Conservation (phyloP, 495 filamentous ascomycete species). For the Trichocladium antarcticum region DNA sequence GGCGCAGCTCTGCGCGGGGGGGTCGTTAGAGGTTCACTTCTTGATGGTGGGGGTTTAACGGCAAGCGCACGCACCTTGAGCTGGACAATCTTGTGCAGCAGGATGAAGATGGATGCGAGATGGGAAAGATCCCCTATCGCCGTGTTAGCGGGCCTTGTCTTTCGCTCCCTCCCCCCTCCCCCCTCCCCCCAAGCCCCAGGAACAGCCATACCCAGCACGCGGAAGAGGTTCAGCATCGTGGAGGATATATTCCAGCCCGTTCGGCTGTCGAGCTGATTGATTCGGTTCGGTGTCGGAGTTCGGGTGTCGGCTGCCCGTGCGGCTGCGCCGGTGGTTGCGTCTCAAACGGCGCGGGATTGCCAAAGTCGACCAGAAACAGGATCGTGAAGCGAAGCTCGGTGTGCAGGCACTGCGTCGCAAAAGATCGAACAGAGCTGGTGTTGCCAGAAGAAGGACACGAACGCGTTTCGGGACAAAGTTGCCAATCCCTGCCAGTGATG, state of each 20-base stretch:
- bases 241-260: background rate
- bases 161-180: background rate
- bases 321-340: background rate
- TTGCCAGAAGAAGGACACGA: conserved; percentile 31
- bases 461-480: conserved; percentile 22
- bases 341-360: background rate
- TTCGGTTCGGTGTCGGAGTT: conserved; percentile 1
- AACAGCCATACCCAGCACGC: conserved; percentile 57
- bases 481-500: conserved; percentile 13
- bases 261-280: background rate
- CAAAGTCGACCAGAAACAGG: background rate
- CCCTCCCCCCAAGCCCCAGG: background rate
- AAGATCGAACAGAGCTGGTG: background rate
- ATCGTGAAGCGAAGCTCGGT: background rate
- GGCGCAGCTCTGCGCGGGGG: conserved; percentile 62
- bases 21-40: background rate
- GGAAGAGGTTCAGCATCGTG: conserved; percentile 60
- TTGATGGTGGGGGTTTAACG: background rate
- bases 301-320: background rate
- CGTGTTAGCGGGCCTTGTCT: conserved; percentile 10
- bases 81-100: conserved; percentile 89
- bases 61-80: conserved; percentile 62
- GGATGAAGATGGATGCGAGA: conserved; percentile 83
- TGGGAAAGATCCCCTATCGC: conserved; percentile 81
- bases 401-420: background rate